These are phyloP conservation scores for Thalassiosira hispida DNA, from an alignment of 352 stramenopile genomes.

Conservation along the genomic window DNA sequence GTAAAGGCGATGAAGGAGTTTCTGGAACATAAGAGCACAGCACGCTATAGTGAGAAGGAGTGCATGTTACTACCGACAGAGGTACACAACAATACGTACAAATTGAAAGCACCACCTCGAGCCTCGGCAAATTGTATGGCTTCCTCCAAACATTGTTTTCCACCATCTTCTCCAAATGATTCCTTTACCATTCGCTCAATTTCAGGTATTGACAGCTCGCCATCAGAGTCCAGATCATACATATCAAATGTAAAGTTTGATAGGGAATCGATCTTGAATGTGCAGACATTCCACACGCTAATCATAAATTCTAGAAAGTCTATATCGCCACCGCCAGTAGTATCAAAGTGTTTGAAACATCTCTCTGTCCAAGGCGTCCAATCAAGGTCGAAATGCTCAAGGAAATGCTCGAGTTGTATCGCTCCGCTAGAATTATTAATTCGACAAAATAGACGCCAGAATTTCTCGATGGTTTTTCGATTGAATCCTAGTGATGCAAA, in stretches of 20 bases:
- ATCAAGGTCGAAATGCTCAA: slow-evolving; percentile 60
- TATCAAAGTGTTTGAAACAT: slow-evolving; percentile 62
- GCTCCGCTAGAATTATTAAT: slow-evolving; percentile 55
- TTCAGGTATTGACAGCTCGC: slow-evolving; percentile 58
- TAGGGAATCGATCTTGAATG: slow-evolving; percentile 52
- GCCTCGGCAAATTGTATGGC: slow-evolving; percentile 47
- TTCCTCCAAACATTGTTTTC: slow-evolving; percentile 40
- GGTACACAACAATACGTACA: slow-evolving; percentile 19
- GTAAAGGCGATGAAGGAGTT: slow-evolving; percentile 54
- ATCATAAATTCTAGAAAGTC: slow-evolving; percentile 67
- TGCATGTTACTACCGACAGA: no score
- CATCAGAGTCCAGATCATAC: slow-evolving; percentile 59
- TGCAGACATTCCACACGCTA: slow-evolving; percentile 56
- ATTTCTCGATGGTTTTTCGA: slow-evolving; percentile 52
- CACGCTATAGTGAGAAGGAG: slow-evolving; percentile 1
- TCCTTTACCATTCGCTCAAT: slow-evolving; percentile 61
- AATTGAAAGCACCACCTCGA: slow-evolving; percentile 46
- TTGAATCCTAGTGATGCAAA: slow-evolving; percentile 56
- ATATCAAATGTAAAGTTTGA: slow-evolving; percentile 69
- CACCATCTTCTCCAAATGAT: slow-evolving; percentile 46
- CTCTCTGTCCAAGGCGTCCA: slow-evolving; percentile 55
- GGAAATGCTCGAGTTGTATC: slow-evolving; percentile 55
- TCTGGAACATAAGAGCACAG: not conserved
- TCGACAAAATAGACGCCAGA: slow-evolving; percentile 62
- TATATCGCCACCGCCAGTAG: slow-evolving; percentile 43